Evolutionary conservation across 352 stramenopile genomes (phyloP), one percentile per base, ranked within the genome.

Genomic region (Phytophthora podocarpi): DNA sequence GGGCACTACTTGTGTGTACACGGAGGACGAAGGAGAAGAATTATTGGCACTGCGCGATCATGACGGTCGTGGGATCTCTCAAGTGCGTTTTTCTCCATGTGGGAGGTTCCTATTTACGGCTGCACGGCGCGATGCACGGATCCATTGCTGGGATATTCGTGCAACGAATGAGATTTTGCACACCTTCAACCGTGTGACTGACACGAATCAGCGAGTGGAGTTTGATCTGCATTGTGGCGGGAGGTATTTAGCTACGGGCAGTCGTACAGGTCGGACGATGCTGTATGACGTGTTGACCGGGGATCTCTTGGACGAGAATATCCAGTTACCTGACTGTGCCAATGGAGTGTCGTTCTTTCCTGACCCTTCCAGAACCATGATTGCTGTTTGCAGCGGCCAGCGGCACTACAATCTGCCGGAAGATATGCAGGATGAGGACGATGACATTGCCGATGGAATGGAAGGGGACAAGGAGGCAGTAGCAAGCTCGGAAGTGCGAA

Each of bases 121-220:
- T 42, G 82, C 85, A 8, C 76, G 90, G 13, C 76, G 78, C 7
- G 85, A 96, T 59, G 59, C 59, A 26, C 63, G 50, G 16, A 90
- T 97, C 32, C 76, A 92, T n/a, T 91, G 81, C 60, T 97, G 87
- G 86, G 90, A 97, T 67, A 84, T 97, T 16, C 86, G 90, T 32
- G 69, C 76, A 11, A 79, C 80, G 16, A 87, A 78, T 21, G 62
- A 85, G 49, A 87, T 91, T 56, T 52, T 91, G 21, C 62, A 88
- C 32, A 78, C 76, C 37, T 89, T 92, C 34, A 51, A 77, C 35
- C 73, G 85, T 9, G 61, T 78, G 3, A 73, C 75, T 4, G 76
- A 89, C 42, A 90, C 82, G 46, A 93, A 93, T 66, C 80, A 95
- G 70, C 70, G 78, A 15, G 74, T 96, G 16, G 69, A 82, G 56